Evolutionary conservation across 352 stramenopile genomes (phyloP), one percentile per base, ranked within the genome.

Genomic region (Phytophthora capsici): DNA sequence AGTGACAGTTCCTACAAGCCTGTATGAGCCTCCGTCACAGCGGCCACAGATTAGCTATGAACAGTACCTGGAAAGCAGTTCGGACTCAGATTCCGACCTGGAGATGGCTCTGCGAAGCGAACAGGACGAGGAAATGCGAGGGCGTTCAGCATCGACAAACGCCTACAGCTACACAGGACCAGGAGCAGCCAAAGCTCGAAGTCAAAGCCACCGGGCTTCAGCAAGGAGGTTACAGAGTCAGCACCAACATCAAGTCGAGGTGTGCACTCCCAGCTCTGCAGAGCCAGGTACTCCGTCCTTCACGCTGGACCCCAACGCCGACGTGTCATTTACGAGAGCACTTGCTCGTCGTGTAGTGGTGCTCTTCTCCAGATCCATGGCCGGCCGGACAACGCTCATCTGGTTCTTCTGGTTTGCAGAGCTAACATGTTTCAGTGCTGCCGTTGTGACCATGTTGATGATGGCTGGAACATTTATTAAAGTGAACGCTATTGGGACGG

Each of bases 1-100:
- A 50, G 64, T 88, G 34, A 79, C 80, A 0, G 67, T 91, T 14
- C 80, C 82, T 6, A 80, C 80, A 25, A 91, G 78, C 66, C 58
- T 91, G 23, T 89, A 86, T 36, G 75, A 80, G 25, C 82, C 80
- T 6, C 82, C 78, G 0, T 59, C 66, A 0, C 73, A 84, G 14
- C 67, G 65, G n/a, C 66, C 55, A 9, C 55, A 71, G 16, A 45
- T 67, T 2, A 75, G 51, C 43, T 71, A 69, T 53, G 61, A 65
- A 32, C 14, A 22, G n/a, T 73, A 76, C 34, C 17, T 64, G 20
- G 56, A 66, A 34, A 73, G 58, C 58, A 67, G 61, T 34, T 69
- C 54, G 1, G 68, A 72, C 26, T 64, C 67, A 34, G 58, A 68
- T n/a, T 61, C 55, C 6, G 51, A 69, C 19, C 41, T 60, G 49